Conservation (phyloP, 768 basidiomycete genomes). For the Aureoboletus auriporus region DNA sequence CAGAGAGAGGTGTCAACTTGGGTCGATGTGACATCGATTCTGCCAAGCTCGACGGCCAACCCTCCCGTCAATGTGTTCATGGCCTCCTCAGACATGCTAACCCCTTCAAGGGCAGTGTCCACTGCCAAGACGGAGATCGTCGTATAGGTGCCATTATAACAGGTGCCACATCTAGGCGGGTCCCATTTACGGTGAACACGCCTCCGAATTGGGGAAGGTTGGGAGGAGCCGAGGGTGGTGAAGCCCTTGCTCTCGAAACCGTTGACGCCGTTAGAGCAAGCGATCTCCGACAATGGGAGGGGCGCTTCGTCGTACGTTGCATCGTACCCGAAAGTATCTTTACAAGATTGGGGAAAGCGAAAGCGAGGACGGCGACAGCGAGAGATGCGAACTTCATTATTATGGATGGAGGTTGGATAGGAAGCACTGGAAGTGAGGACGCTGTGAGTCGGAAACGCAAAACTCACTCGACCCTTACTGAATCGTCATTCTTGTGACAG, state of each 20-base stretch:
- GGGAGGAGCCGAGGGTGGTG: conserved; percentile 31
- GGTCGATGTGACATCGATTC: conserved; percentile 40
- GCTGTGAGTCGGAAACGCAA: too few relatives aligned
- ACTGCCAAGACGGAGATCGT: conserved; percentile 26
- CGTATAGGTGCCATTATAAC: conserved; percentile 27
- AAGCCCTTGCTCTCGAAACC: conserved; percentile 30
- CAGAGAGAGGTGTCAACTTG: conserved; percentile 47
- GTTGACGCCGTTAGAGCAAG: conserved; percentile 32
- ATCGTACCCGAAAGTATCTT: conserved; percentile 18
- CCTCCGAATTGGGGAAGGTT: conserved; percentile 32
- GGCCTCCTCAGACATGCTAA: conserved; percentile 48
- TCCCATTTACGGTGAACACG: conserved; percentile 27
- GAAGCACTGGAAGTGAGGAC: not conserved
- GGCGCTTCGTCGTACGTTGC: conserved; percentile 25
- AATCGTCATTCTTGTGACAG: too few relatives aligned
- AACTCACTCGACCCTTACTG: too few relatives aligned
- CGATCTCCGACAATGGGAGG: conserved; percentile 15
- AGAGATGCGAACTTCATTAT: conserved; percentile 25
- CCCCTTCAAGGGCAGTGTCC: conserved; percentile 30
- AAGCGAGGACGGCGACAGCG: conserved; percentile 1
- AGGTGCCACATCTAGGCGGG: conserved; percentile 31
- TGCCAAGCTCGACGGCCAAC: conserved; percentile 44
- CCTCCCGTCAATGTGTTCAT: conserved; percentile 52
- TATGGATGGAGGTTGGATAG: not conserved
- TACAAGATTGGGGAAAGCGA: too few relatives aligned